Base-by-base conservation (phyloP, 139 green algal genomes). In the Picochlorum sp. region DNA sequence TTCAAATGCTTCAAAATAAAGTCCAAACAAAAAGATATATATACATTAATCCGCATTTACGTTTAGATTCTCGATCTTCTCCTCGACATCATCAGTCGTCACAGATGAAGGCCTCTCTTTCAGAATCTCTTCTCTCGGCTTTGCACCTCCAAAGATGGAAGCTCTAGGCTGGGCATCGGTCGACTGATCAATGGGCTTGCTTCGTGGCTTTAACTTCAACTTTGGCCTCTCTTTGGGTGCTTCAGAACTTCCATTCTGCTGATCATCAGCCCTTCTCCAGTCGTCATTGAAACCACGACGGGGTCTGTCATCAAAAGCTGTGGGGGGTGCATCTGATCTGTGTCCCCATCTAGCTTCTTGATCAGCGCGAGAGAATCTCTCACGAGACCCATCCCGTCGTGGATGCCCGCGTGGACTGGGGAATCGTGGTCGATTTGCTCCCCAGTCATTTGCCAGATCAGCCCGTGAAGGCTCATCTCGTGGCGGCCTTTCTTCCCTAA, bases 71-170 rank as follows among this genome's bases (percentile, higher is more conserved):
- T 76, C 70, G 8, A 88, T 73, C 45, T 83, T 69, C 11, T 60
- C 57, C 34, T 75, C 52, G 45, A 87, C 82, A 47, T 84, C 84
- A 8, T 70, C 60, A 0, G 68, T 83, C 28, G 81, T 66, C 5
- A 84, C 49, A 16, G 31, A 23, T 60, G 56, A 6, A n/a, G 9
- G 6, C 11, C 68, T 37, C 23, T 59, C 16, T 45, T 38, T 82
- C 52, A 96, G 72, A 60, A 96, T 83, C 70, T 96, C 87, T 82
- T 96, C 90, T 10, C 90, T 76, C 3, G 90, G 90, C 38, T 82
- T 71, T 0, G 90, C 90, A 1, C 75, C 81, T 23, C 90, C 90
- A 83, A 96, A 96, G 3, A 74, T 54, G 31, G 23, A 45, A 15
- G 66, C 20, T 30, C 50, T 18, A 37, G 57, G 13, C 4, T 60